Base-by-base conservation (phyloP, 805 yeast species). In the Kuraishia molischiana region DNA sequence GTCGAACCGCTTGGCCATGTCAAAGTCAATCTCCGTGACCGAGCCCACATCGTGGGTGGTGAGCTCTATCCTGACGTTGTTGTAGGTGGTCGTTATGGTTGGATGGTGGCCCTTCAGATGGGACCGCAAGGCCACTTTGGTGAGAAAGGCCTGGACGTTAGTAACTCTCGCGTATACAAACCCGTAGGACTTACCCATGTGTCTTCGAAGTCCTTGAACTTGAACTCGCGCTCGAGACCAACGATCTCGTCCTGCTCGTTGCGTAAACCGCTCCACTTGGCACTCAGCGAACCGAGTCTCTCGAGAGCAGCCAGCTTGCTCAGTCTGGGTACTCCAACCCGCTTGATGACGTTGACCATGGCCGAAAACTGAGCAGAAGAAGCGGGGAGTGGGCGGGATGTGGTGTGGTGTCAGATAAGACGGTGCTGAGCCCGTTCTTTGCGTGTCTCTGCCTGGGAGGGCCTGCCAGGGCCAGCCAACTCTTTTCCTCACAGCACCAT, bases 31-130 rank as follows among this genome's bases (percentile, higher is more conserved):
- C 17, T 68, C 69, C n/a, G 80, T 69, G 8, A 74, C 41, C 4
- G 72, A 70, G 18, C 59, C 55, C 1, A 66, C 59, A 50, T 83
- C 92, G 48, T 83, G 92, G 0, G 90, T 83, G 2, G 78, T 71
- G 29, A 81, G 52, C 19, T 62, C 59, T 3, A 83, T 42, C 13
- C 62, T 58, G 1, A 81, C 82, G 22, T 61, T 58, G 43, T 75
- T 83, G 49, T 81, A 83, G 0, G 76, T 68, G 3, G 81, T 81
- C 0, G 62, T 64, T 10, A 83, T 72, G 0, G 77, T 76, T 0
- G 92, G 90, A 52, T 83, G 94, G 48, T 83, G 90, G 3, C 76
- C 79, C 49, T 59, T 53, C 1, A 65, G 47, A 49, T 79, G 82
- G 0, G 83, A 67, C 37, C 75, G 57, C 57, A 71, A 54, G 1